These are phyloP conservation scores for Selaginella moellendorffii DNA, from an alignment of 75 land plant genomes.

Conservation along the genomic window DNA sequence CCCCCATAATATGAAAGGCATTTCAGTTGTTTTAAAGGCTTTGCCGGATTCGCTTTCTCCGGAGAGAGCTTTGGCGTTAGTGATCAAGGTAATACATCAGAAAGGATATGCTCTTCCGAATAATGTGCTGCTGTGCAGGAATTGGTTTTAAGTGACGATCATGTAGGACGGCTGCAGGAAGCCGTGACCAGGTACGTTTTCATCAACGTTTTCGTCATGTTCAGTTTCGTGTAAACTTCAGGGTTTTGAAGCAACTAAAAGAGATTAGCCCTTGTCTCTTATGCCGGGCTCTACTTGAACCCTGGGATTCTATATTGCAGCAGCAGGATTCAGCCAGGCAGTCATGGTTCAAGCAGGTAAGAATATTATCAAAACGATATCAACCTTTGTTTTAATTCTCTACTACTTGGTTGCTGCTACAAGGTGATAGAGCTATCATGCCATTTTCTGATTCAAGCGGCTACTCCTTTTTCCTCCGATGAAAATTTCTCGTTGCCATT, in stretches of 20 bases:
- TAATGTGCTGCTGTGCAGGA: neutral
- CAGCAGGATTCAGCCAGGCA: constrained; percentile 19
- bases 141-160: constrained; percentile 13
- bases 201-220: neutral
- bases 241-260: constrained; percentile 27
- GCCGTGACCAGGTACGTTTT: constrained; percentile 20
- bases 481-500: constrained; percentile 20
- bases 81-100: constrained; percentile 21
- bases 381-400: neutral
- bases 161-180: constrained; percentile 12
- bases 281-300: constrained; percentile 19
- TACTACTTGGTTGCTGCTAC: too few species aligned
- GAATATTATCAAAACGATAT: neutral
- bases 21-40: constrained; percentile 18
- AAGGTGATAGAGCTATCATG: constrained; percentile 30
- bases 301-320: constrained; percentile 20
- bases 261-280: constrained; percentile 10
- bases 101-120: too few species aligned
- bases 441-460: constrained; percentile 20
- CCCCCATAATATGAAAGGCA: constrained; percentile 21
- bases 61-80: constrained; percentile 27
- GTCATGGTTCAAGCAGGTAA: constrained; percentile 29
- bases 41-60: constrained; percentile 17
- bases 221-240: neutral
- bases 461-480: constrained; percentile 21